phyloP scores from a whole-genome alignment of 2,329 filamentous ascomycete genomes.

The Ustulina deusta region DNA sequence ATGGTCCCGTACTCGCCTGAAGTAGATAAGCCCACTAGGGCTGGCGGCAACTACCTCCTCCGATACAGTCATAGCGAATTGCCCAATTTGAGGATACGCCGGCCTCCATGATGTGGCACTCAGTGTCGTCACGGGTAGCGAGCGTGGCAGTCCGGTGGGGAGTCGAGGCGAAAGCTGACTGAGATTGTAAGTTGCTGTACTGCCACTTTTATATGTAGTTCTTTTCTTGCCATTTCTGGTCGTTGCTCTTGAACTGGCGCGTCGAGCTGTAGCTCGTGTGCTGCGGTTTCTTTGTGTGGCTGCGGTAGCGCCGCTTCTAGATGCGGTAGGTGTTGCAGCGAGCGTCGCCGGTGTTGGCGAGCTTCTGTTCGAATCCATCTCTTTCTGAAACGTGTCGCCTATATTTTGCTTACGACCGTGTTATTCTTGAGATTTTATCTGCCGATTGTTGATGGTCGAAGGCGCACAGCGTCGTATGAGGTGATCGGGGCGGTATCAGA shows the following conservation, averaged over 20 bases:
- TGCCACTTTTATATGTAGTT: neutral
- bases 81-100: constrained; percentile 36
- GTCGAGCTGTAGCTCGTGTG: no score
- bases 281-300: no score
- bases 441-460: no score
- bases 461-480: no score
- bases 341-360: neutral
- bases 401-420: neutral
- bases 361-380: neutral
- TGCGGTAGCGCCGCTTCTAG: neutral
- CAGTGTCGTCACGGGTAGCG: constrained; percentile 24
- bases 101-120: constrained; percentile 36
- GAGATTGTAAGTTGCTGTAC: neutral
- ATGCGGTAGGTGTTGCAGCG: neutral
- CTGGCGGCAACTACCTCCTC: constrained; percentile 37
- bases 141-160: neutral
- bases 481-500: no score
- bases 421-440: neutral
- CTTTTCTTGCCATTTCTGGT: no score
- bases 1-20: constrained; percentile 37
- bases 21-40: constrained; percentile 39
- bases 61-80: constrained; percentile 33
- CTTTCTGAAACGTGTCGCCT: neutral
- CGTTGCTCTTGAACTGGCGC: no score
- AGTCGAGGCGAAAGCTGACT: neutral